These are phyloP conservation scores for Pezicula carpinea DNA, from an alignment of 2,329 filamentous ascomycete genomes.

Conservation along the genomic window DNA sequence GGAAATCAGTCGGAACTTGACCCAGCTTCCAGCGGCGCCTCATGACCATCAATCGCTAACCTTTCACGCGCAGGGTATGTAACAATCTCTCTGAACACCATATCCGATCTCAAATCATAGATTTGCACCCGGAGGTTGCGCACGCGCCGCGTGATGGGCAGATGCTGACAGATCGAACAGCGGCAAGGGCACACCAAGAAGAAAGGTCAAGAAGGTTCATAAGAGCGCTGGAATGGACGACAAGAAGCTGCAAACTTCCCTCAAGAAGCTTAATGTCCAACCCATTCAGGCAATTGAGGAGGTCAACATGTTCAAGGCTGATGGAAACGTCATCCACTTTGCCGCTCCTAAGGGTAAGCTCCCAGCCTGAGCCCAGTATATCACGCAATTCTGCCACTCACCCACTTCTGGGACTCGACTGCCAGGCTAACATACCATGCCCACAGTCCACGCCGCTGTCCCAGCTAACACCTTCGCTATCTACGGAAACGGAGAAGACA, in stretches of 20 bases:
- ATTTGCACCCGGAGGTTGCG: no score
- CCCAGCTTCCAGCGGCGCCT: background rate
- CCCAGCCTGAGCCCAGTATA: no score
- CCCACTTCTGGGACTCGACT: constrained; percentile 3
- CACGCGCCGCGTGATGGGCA: no score
- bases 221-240: constrained; percentile 91
- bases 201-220: constrained; percentile 98
- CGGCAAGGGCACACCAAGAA: constrained; percentile 96
- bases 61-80: constrained; percentile 18
- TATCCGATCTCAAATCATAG: no score
- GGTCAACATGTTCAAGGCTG: constrained; percentile 99
- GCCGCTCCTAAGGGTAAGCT: constrained; percentile 83
- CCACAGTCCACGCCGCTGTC: constrained; percentile 87
- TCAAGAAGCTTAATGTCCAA: constrained; percentile 99
- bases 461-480: constrained; percentile 99
- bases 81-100: constrained; percentile 1
- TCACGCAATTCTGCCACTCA: background rate
- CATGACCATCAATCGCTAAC: constrained; percentile 10
- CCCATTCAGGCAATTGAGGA: constrained; percentile 99
- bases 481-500: constrained; percentile 98
- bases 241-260: constrained; percentile 96
- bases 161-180: constrained; percentile 34
- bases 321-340: constrained; percentile 99
- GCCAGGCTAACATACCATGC: constrained; percentile 1
- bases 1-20: no score